phyloP scores from a whole-genome alignment of 2,329 filamentous ascomycete genomes.

The Neurospora crassa region DNA sequence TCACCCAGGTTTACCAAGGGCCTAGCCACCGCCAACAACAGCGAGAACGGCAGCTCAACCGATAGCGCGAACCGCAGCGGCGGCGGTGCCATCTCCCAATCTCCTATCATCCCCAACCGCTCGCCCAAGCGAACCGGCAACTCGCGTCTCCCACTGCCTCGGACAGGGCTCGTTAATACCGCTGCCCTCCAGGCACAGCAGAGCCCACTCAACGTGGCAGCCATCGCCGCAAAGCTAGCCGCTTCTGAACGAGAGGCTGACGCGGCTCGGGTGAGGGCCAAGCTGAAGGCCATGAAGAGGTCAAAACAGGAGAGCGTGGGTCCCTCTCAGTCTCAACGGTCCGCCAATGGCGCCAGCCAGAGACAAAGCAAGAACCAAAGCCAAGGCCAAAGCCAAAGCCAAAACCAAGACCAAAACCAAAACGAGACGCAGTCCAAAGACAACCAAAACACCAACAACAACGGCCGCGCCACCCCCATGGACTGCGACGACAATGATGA shows the following conservation, averaged over 20 bases:
- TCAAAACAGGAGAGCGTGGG: slow-evolving; percentile 22
- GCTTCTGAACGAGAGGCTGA: slow-evolving; percentile 56
- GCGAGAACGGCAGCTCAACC: slow-evolving; percentile 1
- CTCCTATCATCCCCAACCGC: slow-evolving; percentile 14
- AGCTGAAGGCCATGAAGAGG: slow-evolving; percentile 44
- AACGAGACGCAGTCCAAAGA: not conserved
- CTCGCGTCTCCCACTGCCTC: slow-evolving; percentile 26
- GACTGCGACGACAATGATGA: not conserved
- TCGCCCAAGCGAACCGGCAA: slow-evolving; percentile 19
- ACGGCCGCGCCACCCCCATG: slow-evolving; percentile 2
- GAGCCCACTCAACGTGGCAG: slow-evolving; percentile 50
- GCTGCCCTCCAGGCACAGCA: slow-evolving; percentile 33
- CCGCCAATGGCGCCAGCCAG: slow-evolving; percentile 15
- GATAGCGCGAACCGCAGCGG: not conserved
- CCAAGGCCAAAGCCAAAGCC: not conserved
- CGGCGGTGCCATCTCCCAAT: not conserved
- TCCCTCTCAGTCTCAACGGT: slow-evolving; percentile 6
- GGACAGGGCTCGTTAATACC: slow-evolving; percentile 22
- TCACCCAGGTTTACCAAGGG: not conserved
- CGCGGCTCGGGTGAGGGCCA: slow-evolving; percentile 52
- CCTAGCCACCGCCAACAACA: not conserved
- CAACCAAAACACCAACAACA: not conserved
- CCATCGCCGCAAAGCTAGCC: slow-evolving; percentile 53
- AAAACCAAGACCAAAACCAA: not conserved
- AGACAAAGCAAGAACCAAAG: not conserved